These are phyloP conservation scores for Fraxinus sp. DNA, from an alignment of 305 asterid genomes.

Conservation along the genomic window DNA sequence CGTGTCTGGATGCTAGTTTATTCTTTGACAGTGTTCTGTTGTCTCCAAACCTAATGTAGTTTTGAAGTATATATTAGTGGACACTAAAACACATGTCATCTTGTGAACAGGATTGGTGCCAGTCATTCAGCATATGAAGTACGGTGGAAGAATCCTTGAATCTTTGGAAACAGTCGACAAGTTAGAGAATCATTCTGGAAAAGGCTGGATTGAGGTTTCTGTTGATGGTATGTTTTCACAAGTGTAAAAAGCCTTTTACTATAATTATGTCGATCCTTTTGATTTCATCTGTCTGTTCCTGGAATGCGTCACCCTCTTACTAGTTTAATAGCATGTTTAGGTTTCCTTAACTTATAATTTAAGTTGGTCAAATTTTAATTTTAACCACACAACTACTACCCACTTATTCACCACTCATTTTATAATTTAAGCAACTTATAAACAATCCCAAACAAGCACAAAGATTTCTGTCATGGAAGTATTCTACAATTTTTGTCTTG, in stretches of 20 bases:
- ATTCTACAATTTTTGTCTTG: neutral
- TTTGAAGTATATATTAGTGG: conserved; percentile 23
- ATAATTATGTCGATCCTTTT: neutral
- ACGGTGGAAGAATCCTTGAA: conserved; percentile 54
- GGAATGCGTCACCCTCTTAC: conserved; percentile 1
- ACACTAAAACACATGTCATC: conserved; percentile 23
- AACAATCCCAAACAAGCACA: neutral
- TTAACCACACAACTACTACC: neutral
- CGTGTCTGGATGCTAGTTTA: conserved; percentile 6
- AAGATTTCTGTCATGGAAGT: neutral
- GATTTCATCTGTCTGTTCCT: conserved; percentile 20
- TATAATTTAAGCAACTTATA: neutral
- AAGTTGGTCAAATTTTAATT: neutral
- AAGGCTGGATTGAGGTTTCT: conserved; percentile 61
- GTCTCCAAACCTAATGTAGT: conserved; percentile 2
- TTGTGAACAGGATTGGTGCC: conserved; percentile 79
- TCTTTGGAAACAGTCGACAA: conserved; percentile 51
- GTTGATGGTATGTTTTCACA: conserved; percentile 51
- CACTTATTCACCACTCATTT: neutral
- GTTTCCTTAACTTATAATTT: neutral
- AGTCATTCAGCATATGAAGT: conserved; percentile 64
- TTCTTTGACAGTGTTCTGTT: neutral
- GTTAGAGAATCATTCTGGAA: conserved; percentile 39
- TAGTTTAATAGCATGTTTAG: neutral
- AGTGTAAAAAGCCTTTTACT: conserved; percentile 15